phyloP scores from a whole-genome alignment of 257 asterid species.

The Coffea eugenioides region DNA sequence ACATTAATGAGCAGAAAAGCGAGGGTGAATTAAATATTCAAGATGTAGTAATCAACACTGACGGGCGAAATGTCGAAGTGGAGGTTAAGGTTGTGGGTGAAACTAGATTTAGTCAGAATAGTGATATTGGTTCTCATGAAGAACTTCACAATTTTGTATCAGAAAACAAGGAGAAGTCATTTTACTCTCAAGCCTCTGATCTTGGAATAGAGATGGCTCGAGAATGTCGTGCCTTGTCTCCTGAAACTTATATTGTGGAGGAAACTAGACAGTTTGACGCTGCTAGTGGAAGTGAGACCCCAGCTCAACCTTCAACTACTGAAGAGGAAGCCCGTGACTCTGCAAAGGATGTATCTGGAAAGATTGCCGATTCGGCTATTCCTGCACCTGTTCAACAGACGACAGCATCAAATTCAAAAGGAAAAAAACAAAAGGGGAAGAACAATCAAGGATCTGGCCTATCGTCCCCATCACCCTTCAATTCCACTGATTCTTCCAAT shows the following conservation, averaged over 20 bases:
- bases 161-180: constrained; percentile 67
- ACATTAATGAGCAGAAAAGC: constrained; percentile 49
- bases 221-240: constrained; percentile 56
- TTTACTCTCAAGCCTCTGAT: constrained; percentile 88
- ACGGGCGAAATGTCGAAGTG: constrained; percentile 55
- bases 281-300: constrained; percentile 43
- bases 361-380: constrained; percentile 41
- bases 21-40: constrained; percentile 58
- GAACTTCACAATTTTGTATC: constrained; percentile 52
- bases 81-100: constrained; percentile 84
- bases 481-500: constrained; percentile 52
- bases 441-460: constrained; percentile 55
- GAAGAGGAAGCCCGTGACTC: constrained; percentile 49
- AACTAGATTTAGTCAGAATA: constrained; percentile 52
- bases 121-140: constrained; percentile 47
- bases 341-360: constrained; percentile 44
- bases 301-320: constrained; percentile 39
- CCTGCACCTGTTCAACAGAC: constrained; percentile 43
- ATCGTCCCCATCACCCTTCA: constrained; percentile 53
- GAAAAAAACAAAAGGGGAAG: constrained; percentile 78
- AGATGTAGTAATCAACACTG: constrained; percentile 62
- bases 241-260: constrained; percentile 57
- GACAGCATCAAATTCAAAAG: constrained; percentile 49
- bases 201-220: constrained; percentile 82
- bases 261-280: constrained; percentile 63